A percentile compares a stretch with the other conserved stretches of the same genome.
These are phyloP conservation scores for Citrullus amarus DNA, from an alignment of 306 rosid genomes.

Conservation along the genomic window DNA sequence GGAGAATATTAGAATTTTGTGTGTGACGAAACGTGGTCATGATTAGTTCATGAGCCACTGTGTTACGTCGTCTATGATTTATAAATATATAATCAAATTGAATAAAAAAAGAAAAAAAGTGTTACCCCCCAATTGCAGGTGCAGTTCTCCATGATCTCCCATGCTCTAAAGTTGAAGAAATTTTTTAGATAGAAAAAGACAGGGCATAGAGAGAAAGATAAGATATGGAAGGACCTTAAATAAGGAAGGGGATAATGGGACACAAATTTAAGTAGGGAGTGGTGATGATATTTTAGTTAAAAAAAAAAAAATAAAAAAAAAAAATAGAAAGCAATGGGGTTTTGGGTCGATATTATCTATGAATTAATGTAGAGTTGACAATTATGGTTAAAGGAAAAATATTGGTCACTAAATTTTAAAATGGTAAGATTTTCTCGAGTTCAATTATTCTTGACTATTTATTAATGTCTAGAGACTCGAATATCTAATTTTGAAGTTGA, in stretches of 20 bases:
- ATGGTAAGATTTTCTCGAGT: too few relatives aligned
- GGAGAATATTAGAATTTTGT: too few relatives aligned
- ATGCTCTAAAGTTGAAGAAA: neutral
- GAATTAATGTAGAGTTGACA: too few relatives aligned
- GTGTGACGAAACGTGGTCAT: too few relatives aligned
- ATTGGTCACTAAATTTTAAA: too few relatives aligned
- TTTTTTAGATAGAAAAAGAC: neutral
- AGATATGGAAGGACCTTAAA: neutral
- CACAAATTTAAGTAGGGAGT: neutral
- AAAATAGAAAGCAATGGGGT: too few relatives aligned
- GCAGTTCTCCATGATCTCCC: neutral
- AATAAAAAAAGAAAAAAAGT: too few relatives aligned
- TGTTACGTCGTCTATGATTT: neutral
- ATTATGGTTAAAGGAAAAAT: too few relatives aligned
- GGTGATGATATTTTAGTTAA: neutral
- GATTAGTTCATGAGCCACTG: too few relatives aligned
- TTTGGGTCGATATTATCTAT: neutral
- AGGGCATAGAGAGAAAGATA: neutral
- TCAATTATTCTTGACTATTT: too few relatives aligned
- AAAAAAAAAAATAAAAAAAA: neutral
- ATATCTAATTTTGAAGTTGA: too few relatives aligned
- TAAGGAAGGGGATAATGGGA: neutral
- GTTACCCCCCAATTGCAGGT: neutral
- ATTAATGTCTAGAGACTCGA: too few relatives aligned
- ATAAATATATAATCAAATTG: neutral